phyloP scores from a whole-genome alignment of 2,329 filamentous ascomycete genomes.

The Aureobasidium leucospermi region DNA sequence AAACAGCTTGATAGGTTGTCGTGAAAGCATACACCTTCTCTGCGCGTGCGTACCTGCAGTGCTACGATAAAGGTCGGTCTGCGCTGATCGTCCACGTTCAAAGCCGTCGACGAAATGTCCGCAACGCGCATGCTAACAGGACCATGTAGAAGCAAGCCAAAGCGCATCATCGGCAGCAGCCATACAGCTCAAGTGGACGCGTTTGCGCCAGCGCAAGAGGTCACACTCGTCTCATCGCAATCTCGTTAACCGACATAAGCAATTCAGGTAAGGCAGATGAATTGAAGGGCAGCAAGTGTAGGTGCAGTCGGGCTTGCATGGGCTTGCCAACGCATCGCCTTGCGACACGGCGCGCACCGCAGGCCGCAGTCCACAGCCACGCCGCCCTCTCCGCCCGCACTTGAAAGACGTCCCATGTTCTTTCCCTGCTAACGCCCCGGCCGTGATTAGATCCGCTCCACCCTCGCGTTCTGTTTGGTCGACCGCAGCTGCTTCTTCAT shows the following conservation, averaged over 20 bases:
- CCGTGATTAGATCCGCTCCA: constrained; percentile 12
- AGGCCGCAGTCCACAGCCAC: background rate
- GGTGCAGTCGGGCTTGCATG: constrained; percentile 6
- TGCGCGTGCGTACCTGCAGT: constrained; percentile 14
- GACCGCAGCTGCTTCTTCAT: background rate
- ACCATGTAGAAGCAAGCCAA: background rate
- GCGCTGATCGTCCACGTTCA: background rate
- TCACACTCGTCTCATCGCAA: background rate
- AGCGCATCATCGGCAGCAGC: background rate
- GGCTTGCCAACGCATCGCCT: constrained; percentile 10
- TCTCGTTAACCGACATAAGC: background rate
- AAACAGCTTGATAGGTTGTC: constrained; percentile 11
- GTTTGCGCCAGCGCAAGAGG: constrained; percentile 2
- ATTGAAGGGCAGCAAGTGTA: background rate
- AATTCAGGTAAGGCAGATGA: constrained; percentile 8
- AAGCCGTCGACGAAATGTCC: background rate
- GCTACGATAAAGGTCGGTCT: background rate
- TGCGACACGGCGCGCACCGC: constrained; percentile 4
- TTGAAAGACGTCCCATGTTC: background rate
- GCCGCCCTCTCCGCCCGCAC: background rate
- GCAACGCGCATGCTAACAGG: background rate
- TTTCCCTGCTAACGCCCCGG: background rate
- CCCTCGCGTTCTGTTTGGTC: constrained; percentile 13
- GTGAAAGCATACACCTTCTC: constrained; percentile 2
- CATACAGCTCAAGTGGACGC: background rate